Base-by-base conservation (phyloP, 225 moss, liverwort and hornwort genomes). In the Anthoceros angustus region DNA sequence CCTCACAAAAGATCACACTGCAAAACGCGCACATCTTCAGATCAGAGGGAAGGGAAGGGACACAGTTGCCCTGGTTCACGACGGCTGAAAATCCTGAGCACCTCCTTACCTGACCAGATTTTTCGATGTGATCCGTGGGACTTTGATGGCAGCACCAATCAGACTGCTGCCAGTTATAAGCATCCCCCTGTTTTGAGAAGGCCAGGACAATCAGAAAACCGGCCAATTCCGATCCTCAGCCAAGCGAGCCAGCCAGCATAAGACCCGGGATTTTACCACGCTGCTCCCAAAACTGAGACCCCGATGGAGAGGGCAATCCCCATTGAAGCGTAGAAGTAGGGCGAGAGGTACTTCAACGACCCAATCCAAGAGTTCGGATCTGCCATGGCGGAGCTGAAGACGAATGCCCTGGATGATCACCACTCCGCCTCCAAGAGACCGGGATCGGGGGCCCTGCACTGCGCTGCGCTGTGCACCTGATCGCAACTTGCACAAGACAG, bases 1-100 rank as follows among this genome's bases (percentile, higher is more conserved):
- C 98, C 70, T 98, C 92, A 77, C 98, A 98, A 61, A 98, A 98
- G 74, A 98, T 98, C 65, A 98, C 89, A 83, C 92, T 98, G 87
- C 77, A 75, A n/a, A 46, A 2, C 32, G 32, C 32, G 32, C 40
- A 39, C 43, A 41, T 25, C 38, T 48, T 26, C 8, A 66, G 10
- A 66, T 16, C 23, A 42, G 9, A 42, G n/a, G 39, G 39, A 9
- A 48, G 9, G 11, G 55, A 39, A 69, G 20, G 9, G 20, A 69
- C 23, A 39, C 32, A 62, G 66, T 43, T 24, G 18, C 20, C 38
- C 8, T 25, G 11, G 3, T 14, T 50, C 5, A 39, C 25, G 46
- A 12, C 2, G 46, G 5, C 18, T 12, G 2, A 48, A 12, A 48
- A 48, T 48, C 14, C 46, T 48, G 46, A 1, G 46, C 46, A 48